Conservation (phyloP, 441 rosid genomes). For the Raphanus hybrid region DNA sequence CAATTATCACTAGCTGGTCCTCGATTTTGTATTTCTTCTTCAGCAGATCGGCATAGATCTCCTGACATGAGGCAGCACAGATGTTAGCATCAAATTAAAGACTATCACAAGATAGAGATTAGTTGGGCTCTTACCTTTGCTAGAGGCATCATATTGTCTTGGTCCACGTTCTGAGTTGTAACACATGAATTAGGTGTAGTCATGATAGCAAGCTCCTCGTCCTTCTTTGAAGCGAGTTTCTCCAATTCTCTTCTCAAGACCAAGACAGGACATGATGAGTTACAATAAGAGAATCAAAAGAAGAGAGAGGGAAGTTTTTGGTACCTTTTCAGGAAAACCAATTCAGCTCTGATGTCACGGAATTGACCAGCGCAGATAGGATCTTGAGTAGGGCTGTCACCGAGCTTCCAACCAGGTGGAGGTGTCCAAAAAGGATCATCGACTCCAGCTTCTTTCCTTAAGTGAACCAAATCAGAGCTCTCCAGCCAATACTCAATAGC, state of each 20-base stretch:
- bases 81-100: background rate
- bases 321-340: conserved; percentile 62
- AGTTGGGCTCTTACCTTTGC: conserved; percentile 55
- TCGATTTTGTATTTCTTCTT: conserved; percentile 68
- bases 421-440: conserved; percentile 98
- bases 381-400: conserved; percentile 85
- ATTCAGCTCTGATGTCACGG: conserved; percentile 62
- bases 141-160: conserved; percentile 47
- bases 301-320: too few relatives aligned
- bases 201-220: conserved; percentile 46
- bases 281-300: too few relatives aligned
- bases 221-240: conserved; percentile 53
- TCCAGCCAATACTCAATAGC: conserved; percentile 99
- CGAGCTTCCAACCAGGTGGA: conserved; percentile 90
- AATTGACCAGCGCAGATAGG: conserved; percentile 79
- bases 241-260: conserved; percentile 51
- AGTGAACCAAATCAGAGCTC: conserved; percentile 66
- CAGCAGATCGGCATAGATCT: conserved; percentile 58
- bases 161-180: conserved; percentile 51
- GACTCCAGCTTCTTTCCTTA: conserved; percentile 89
- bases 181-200: conserved; percentile 52
- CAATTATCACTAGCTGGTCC: conserved; percentile 58
- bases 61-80: conserved; percentile 47
- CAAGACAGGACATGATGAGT: background rate
- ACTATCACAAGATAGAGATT: conserved; percentile 2